These are phyloP conservation scores for Ophiostoma quercus DNA, from an alignment of 2,329 filamentous ascomycete genomes.

Conservation along the genomic window DNA sequence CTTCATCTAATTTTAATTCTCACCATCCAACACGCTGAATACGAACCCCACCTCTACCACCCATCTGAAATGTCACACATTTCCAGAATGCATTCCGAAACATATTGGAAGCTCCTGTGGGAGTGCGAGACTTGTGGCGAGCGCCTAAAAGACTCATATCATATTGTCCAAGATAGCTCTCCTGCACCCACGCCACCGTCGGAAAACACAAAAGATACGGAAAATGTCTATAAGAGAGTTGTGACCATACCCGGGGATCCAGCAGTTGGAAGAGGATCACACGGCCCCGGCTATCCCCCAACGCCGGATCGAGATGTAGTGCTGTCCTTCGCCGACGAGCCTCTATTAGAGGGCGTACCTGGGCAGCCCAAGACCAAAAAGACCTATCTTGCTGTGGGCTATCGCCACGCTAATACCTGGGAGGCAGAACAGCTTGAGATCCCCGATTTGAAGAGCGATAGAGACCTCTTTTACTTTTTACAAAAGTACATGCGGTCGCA, in stretches of 20 bases:
- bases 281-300: background rate
- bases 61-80: no score
- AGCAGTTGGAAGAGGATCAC: background rate
- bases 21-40: no score
- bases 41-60: no score
- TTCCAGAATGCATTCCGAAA: background rate
- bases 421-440: background rate
- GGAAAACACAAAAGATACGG: background rate
- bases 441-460: background rate
- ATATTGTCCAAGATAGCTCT: background rate
- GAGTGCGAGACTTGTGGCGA: background rate
- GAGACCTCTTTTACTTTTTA: background rate
- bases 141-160: background rate
- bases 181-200: background rate
- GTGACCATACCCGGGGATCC: background rate
- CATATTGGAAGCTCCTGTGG: background rate
- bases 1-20: no score
- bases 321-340: background rate
- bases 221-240: background rate
- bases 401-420: no score
- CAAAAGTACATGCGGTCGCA: background rate
- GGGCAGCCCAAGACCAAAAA: background rate
- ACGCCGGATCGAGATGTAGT: background rate
- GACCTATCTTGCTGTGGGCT: background rate
- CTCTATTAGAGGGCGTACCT: background rate